Percentiles rank a stretch among this genome's conserved stretches.
Conservation (phyloP, 108 stramenopile species). For the Cylindrotheca closterium region DNA sequence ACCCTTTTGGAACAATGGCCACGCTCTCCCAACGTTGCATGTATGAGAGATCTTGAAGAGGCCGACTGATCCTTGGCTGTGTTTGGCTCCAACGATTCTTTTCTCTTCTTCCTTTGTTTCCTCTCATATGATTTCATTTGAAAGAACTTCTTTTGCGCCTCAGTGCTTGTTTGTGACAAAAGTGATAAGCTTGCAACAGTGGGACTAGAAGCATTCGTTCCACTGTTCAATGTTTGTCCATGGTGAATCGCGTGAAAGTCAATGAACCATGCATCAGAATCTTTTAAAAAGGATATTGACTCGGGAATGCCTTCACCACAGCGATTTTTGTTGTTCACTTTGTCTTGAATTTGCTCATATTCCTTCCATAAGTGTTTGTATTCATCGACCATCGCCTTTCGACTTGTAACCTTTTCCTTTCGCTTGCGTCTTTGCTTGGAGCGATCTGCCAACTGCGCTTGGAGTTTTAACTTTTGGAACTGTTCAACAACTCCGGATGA, state of each 20-base stretch:
- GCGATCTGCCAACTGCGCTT: conserved; percentile 19
- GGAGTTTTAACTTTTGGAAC: conserved; percentile 36
- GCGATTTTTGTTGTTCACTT: conserved; percentile 4
- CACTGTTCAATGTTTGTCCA: not conserved
- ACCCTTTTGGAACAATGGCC: no score
- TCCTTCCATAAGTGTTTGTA: conserved; percentile 36
- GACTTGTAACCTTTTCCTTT: conserved; percentile 31
- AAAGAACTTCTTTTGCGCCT: conserved; percentile 19
- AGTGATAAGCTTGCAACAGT: conserved; percentile 29
- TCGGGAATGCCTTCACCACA: not conserved
- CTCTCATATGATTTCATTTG: conserved; percentile 9
- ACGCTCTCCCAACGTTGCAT: no score
- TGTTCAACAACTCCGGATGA: conserved; percentile 26
- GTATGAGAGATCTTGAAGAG: no score
- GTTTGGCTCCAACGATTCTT: no score
- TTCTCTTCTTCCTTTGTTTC: conserved; percentile 2
- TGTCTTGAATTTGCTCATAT: conserved; percentile 26
- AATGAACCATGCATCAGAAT: conserved; percentile 11
- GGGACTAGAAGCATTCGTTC: conserved; percentile 12
- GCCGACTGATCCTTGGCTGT: no score
- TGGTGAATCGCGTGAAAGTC: conserved; percentile 8
- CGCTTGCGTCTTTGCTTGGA: conserved; percentile 16
- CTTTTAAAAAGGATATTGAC: not conserved
- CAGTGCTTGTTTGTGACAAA: conserved; percentile 14
- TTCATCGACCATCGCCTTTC: conserved; percentile 27